Base-by-base conservation (phyloP, 805 yeast genomes). In the Lachancea meyersii region DNA sequence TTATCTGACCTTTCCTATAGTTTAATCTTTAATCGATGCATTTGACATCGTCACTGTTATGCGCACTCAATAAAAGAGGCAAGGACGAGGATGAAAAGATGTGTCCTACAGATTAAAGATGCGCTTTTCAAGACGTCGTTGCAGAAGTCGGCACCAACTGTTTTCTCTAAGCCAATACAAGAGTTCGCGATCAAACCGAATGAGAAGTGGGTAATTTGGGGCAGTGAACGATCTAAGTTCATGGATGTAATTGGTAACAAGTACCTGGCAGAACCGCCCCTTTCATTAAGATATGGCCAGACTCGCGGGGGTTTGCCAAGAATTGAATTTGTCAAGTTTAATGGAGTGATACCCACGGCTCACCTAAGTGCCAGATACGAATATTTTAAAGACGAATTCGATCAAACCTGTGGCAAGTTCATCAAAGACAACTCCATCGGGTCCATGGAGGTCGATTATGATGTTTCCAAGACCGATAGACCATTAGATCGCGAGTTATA, bases 361-460 rank as follows among this genome's bases (percentile, higher is more conserved):
- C 95, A 89, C 67, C 53, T 91, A 27, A 80, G 95, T 40, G 96
- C 97, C 1, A 64, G 98, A 40, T 91, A 86, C 57, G 98, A 91
- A 63, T 78, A 77, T 43, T 86, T 77, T 59, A 82, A 89, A 47
- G 97, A 91, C 48, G 87, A 77, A 46, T 80, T 82, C 49, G 96
- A 91, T 59, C 80, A 77, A 49, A 77, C 82, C 10, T 76, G 88
- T 14, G 71, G 70, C 17, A 65, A 77, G 42, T 78, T 81, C 45
- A 73, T 84, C 14, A 73, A 82, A 17, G 75, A 78, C 40, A 64
- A 74, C 52, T 45, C 61, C 7, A 51, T 54, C 24, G 64, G 62
- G 3, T 73, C 79, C 14, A 72, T 77, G 58, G 63, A 65, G 31
- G 61, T 66, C 27, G 41, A 71, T 60, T 50, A 68, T 65, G 39